A percentile compares a stretch with the other conserved stretches of the same genome.
Conservation (phyloP, 106 monocot species). For the Phalaenopsis equestris region DNA sequence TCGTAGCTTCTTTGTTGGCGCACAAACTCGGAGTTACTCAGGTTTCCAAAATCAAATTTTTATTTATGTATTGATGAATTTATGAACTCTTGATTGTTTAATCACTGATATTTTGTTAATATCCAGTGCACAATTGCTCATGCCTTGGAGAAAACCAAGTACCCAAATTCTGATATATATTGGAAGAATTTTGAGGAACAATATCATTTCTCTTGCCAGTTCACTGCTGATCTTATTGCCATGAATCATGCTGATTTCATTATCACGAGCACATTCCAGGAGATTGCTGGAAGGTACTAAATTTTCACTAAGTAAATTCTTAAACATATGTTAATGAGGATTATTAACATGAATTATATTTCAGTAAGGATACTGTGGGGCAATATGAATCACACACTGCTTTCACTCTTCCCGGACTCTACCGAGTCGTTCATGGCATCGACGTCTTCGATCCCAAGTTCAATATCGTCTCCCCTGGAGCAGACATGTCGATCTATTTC, state of each 20-base stretch:
- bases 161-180: constrained; percentile 69
- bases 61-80: neutral
- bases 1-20: constrained; percentile 61
- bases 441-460: constrained; percentile 79
- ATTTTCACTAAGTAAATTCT: neutral
- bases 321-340: neutral
- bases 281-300: constrained; percentile 67
- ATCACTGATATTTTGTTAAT: neutral
- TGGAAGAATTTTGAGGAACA: constrained; percentile 74
- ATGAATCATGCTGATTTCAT: constrained; percentile 87
- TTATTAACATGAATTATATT: neutral
- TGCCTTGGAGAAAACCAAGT: constrained; percentile 81
- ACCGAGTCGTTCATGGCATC: constrained; percentile 75
- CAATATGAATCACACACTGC: constrained; percentile 76
- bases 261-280: constrained; percentile 79
- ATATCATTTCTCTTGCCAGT: constrained; percentile 84
- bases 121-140: constrained; percentile 74
- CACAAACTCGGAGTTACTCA: constrained; percentile 74
- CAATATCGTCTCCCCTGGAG: constrained; percentile 78
- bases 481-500: constrained; percentile 78
- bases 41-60: constrained; percentile 16
- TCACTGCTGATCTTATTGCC: constrained; percentile 74
- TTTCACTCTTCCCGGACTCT: constrained; percentile 69
- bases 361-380: constrained; percentile 74
- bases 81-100: neutral